phyloP scores from a whole-genome alignment of 495 filamentous ascomycete genomes.

The Talaromyces liani region DNA sequence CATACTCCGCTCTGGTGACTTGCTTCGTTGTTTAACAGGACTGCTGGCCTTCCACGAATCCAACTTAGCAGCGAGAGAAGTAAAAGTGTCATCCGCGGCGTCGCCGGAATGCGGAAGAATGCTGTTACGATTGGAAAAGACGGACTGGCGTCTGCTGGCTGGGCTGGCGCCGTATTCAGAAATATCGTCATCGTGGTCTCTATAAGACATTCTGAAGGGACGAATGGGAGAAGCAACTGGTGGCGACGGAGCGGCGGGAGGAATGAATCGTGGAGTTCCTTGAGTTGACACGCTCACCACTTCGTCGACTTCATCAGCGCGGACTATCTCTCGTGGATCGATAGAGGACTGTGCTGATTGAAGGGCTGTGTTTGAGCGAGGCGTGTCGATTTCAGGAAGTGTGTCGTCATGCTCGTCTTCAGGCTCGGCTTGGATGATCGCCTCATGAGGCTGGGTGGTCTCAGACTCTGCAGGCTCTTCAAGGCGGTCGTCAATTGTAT shows the following conservation, averaged over 20 bases:
- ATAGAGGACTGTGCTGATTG: not conserved
- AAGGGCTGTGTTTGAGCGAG: not conserved
- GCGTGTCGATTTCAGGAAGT: not conserved
- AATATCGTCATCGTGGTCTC: constrained; percentile 24
- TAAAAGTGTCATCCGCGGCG: constrained; percentile 41
- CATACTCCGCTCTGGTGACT: constrained; percentile 28
- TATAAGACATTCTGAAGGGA: constrained; percentile 7
- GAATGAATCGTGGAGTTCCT: not conserved
- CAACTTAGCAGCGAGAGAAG: constrained; percentile 53
- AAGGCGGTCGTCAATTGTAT: constrained; percentile 12
- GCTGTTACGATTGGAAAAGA: constrained; percentile 15
- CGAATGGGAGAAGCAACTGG: constrained; percentile 6
- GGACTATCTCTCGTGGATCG: not conserved
- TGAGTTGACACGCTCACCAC: not conserved
- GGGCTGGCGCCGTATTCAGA: constrained; percentile 45
- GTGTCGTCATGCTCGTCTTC: not conserved
- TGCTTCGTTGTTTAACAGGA: constrained; percentile 34
- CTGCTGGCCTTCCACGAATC: constrained; percentile 51
- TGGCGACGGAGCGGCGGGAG: constrained; percentile 16
- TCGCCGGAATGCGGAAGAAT: constrained; percentile 8
- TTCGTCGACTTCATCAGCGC: constrained; percentile 15
- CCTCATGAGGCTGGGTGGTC: not conserved
- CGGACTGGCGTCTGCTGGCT: constrained; percentile 18
- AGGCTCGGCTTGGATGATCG: not conserved
- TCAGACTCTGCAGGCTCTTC: constrained; percentile 16